A percentile compares a stretch with the other conserved stretches of the same genome.
phyloP scores from a whole-genome alignment of 1,139 yeast genomes.

The Candida pseudoviswanathii region DNA sequence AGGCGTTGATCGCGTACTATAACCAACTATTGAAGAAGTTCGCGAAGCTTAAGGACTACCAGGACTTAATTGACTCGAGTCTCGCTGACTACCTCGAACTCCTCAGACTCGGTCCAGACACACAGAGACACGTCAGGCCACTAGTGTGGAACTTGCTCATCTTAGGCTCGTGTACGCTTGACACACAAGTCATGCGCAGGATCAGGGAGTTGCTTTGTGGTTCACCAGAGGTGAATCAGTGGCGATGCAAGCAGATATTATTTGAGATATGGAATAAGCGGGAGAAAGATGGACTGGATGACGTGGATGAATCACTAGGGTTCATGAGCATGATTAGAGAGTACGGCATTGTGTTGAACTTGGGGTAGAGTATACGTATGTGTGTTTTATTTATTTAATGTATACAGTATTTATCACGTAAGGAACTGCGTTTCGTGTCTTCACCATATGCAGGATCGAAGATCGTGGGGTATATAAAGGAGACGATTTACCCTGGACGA shows the following conservation, averaged over 20 bases:
- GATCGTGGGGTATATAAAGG: too few species aligned
- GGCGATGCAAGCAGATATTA: conserved; percentile 58
- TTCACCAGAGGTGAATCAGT: conserved; percentile 32
- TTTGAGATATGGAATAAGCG: conserved; percentile 55
- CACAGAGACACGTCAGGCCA: conserved; percentile 24
- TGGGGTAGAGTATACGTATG: conserved; percentile 23
- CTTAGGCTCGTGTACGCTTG: conserved; percentile 43
- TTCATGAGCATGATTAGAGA: conserved; percentile 58
- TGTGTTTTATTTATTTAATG: background rate
- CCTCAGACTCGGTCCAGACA: conserved; percentile 12
- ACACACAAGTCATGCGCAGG: conserved; percentile 18
- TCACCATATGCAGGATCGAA: too few species aligned
- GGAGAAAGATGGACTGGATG: conserved; percentile 33
- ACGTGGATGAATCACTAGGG: conserved; percentile 37
- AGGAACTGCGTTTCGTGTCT: background rate
- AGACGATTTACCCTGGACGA: too few species aligned
- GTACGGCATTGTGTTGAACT: conserved; percentile 50
- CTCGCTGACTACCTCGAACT: conserved; percentile 35
- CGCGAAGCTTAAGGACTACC: conserved; percentile 31
- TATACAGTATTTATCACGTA: background rate
- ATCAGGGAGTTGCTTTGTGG: background rate
- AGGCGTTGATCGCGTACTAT: conserved; percentile 46
- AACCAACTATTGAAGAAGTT: conserved; percentile 45
- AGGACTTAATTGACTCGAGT: conserved; percentile 33
- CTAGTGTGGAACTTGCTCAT: conserved; percentile 53